Conservation (phyloP, 2,329 filamentous ascomycete genomes). For the Scedosporium boydii region DNA sequence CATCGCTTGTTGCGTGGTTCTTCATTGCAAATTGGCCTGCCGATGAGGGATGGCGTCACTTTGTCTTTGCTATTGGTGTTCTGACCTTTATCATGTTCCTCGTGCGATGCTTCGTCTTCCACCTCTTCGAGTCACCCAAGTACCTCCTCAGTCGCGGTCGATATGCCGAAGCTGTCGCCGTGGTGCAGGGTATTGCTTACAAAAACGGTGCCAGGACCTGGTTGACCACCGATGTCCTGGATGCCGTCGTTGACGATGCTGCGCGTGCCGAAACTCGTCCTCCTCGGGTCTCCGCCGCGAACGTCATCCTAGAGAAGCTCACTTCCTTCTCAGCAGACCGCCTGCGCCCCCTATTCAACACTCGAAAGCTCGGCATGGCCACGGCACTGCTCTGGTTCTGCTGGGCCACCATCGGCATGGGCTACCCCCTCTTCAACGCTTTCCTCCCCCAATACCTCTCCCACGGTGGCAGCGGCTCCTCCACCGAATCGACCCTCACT, state of each 20-base stretch:
- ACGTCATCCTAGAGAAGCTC: conserved; percentile 48
- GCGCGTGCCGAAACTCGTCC: background rate
- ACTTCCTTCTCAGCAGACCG: conserved; percentile 58
- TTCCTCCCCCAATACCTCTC: conserved; percentile 83
- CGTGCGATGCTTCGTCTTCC: conserved; percentile 69
- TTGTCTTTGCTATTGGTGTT: conserved; percentile 61
- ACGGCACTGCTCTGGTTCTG: conserved; percentile 62
- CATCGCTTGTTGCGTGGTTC: conserved; percentile 64
- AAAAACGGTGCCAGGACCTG: conserved; percentile 62
- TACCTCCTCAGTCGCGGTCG: conserved; percentile 68
- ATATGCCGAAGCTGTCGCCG: conserved; percentile 68
- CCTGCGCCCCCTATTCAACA: conserved; percentile 55
- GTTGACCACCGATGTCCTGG: conserved; percentile 62
- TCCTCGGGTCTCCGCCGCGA: conserved; percentile 6
- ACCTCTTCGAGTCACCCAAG: conserved; percentile 78
- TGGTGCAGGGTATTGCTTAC: conserved; percentile 68
- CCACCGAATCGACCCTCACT: conserved; percentile 14
- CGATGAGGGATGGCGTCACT: conserved; percentile 68
- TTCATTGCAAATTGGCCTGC: conserved; percentile 61
- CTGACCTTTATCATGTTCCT: conserved; percentile 70
- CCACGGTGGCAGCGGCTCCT: conserved; percentile 33
- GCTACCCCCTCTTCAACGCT: conserved; percentile 80
- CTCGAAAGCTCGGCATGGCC: conserved; percentile 38
- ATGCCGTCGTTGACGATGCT: conserved; percentile 38
- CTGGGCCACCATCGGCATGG: conserved; percentile 78